Conservation (phyloP, 176 grass and related monocot species). For the Rhynchospora pubera region DNA sequence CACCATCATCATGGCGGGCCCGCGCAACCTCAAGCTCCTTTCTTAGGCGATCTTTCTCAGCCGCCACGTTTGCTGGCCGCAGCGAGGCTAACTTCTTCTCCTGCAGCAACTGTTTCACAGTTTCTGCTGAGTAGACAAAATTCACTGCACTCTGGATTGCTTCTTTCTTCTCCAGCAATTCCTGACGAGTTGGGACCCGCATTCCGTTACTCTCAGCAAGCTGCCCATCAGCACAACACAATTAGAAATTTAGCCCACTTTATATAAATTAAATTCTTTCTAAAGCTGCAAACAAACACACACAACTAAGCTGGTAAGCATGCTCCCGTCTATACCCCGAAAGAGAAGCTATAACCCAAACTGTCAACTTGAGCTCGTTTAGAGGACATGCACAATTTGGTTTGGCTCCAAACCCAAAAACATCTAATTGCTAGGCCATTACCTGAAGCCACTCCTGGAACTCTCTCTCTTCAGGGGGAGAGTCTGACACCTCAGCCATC, state of each 20-base stretch:
- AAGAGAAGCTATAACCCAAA: neutral
- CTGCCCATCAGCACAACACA: neutral
- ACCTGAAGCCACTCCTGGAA: constrained; percentile 80
- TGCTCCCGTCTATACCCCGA: neutral
- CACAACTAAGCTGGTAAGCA: neutral
- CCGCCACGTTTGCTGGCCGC: constrained; percentile 81
- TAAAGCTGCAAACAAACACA: neutral
- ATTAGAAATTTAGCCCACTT: neutral
- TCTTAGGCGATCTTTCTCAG: constrained; percentile 87
- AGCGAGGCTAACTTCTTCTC: constrained; percentile 71
- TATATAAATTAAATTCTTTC: neutral
- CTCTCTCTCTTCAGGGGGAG: constrained; percentile 48
- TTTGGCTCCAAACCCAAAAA: neutral
- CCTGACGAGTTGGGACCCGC: constrained; percentile 68
- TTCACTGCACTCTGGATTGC: constrained; percentile 51
- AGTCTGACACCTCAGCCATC: constrained; percentile 87
- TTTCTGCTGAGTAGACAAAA: constrained; percentile 70
- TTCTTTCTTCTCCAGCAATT: constrained; percentile 86
- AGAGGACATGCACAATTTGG: neutral
- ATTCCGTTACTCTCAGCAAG: constrained; percentile 54
- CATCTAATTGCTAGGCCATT: neutral
- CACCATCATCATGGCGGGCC: constrained; percentile 42
- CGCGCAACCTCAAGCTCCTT: constrained; percentile 66
- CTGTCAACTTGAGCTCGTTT: neutral
- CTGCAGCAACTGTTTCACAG: constrained; percentile 65